phyloP scores from a whole-genome alignment of 2,329 filamentous ascomycete genomes.

The Plectosphaerella sp. region DNA sequence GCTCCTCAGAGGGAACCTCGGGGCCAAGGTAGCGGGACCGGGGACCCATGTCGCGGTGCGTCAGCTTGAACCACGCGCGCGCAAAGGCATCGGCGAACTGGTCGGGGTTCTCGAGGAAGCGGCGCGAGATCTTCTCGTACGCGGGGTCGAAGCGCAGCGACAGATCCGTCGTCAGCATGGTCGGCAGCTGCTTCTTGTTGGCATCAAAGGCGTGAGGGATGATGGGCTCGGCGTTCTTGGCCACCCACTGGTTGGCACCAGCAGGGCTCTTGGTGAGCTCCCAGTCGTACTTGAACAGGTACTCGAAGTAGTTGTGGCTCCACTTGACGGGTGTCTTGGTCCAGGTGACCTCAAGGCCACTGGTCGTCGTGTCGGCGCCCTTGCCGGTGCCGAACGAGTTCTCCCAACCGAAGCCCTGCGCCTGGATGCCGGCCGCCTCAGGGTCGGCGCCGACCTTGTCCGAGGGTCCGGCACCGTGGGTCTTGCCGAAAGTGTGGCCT shows the following conservation, averaged over 20 bases:
- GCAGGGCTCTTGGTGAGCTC: constrained; percentile 70
- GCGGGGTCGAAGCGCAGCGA: constrained; percentile 65
- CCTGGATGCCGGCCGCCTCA: constrained; percentile 56
- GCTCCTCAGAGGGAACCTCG: constrained; percentile 64
- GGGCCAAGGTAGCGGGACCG: constrained; percentile 67
- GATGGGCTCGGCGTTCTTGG: constrained; percentile 61
- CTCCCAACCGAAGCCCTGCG: constrained; percentile 71
- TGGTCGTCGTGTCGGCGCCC: constrained; percentile 68
- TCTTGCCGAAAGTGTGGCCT: constrained; percentile 77
- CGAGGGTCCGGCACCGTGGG: constrained; percentile 62
- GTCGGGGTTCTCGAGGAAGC: constrained; percentile 64
- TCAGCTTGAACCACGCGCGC: constrained; percentile 78
- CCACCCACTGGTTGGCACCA: constrained; percentile 73
- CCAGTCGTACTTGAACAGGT: constrained; percentile 77
- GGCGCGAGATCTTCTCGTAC: constrained; percentile 73
- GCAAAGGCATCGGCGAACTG: constrained; percentile 66
- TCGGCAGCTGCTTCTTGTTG: constrained; percentile 68
- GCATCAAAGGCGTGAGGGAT: constrained; percentile 69
- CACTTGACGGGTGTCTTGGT: constrained; percentile 71
- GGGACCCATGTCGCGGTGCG: constrained; percentile 76
- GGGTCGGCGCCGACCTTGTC: constrained; percentile 66
- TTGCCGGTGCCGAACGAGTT: constrained; percentile 62
- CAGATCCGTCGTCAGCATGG: constrained; percentile 73
- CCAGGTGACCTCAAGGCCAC: constrained; percentile 76
- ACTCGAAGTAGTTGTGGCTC: constrained; percentile 71